phyloP scores from a whole-genome alignment of 371 early-diverging fungal genomes.

The Saksenaea vasiformis region DNA sequence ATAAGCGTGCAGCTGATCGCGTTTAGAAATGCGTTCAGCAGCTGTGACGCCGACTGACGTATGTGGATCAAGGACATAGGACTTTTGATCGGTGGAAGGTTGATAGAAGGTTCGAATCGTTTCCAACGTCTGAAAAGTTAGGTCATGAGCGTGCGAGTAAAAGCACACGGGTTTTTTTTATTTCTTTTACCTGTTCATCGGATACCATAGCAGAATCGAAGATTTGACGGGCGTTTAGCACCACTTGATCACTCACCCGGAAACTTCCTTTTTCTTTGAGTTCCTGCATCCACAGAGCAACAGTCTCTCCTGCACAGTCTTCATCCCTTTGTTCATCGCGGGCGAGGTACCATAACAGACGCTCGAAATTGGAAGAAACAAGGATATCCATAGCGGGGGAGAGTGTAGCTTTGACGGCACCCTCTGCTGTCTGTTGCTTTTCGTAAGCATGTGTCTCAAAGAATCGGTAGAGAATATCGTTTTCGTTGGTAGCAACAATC shows the following conservation, averaged over 20 bases:
- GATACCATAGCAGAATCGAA: constrained; percentile 82
- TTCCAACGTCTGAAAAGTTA: constrained; percentile 57
- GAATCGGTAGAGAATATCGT: constrained; percentile 97
- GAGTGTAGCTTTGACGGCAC: constrained; percentile 76
- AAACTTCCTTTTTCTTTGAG: constrained; percentile 76
- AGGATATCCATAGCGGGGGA: constrained; percentile 98
- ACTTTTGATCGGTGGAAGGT: constrained; percentile 43
- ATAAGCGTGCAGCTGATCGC: constrained; percentile 27
- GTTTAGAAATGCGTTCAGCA: constrained; percentile 59
- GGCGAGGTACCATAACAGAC: constrained; percentile 89
- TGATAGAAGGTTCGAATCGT: constrained; percentile 76
- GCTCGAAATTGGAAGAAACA: constrained; percentile 96
- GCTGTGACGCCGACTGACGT: constrained; percentile 94
- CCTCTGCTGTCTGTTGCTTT: constrained; percentile 60
- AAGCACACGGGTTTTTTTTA: neutral
- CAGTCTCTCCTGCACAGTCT: constrained; percentile 58
- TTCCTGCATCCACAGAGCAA: constrained; percentile 81
- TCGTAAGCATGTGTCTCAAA: constrained; percentile 84
- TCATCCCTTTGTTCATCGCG: constrained; percentile 53
- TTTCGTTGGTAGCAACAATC: constrained; percentile 92
- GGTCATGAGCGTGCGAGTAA: too few species aligned
- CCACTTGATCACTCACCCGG: constrained; percentile 61
- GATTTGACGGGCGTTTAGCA: constrained; percentile 67
- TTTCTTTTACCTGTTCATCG: constrained; percentile 52
- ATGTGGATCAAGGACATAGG: constrained; percentile 93